phyloP scores from a whole-genome alignment of 139 green algal genomes.

The Tetraselmis chui region DNA sequence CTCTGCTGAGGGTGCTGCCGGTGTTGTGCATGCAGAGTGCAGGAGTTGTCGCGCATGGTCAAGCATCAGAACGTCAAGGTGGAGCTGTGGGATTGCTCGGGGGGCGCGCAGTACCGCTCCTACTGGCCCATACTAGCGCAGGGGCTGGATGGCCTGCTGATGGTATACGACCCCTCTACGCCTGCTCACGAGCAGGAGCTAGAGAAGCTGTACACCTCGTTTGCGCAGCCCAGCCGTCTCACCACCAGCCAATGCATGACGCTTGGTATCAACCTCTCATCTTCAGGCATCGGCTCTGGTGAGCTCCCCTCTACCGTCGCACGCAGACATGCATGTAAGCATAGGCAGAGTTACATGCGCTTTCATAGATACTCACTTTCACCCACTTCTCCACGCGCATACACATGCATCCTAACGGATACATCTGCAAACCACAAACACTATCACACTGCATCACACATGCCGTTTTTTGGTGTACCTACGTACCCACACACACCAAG shows the following conservation, averaged over 20 bases:
- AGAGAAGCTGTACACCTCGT: constrained; percentile 44
- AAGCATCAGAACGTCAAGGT: constrained; percentile 40
- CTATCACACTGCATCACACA: too few relatives aligned
- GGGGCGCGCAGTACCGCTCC: constrained; percentile 31
- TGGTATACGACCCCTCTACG: constrained; percentile 35
- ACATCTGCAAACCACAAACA: too few relatives aligned
- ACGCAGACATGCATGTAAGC: not conserved
- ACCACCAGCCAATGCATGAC: constrained; percentile 52
- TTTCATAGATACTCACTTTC: not conserved
- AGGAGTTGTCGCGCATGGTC: constrained; percentile 37
- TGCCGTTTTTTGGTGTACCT: too few relatives aligned
- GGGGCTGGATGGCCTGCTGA: constrained; percentile 44
- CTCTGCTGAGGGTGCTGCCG: not conserved
- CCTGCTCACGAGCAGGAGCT: constrained; percentile 45
- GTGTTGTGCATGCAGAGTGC: constrained; percentile 29
- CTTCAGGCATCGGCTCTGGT: not conserved
- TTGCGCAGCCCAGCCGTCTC: constrained; percentile 47
- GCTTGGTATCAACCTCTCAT: constrained; percentile 15
- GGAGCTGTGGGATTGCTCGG: constrained; percentile 50
- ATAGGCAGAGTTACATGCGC: not conserved
- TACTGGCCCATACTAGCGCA: constrained; percentile 41
- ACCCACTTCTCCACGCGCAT: too few relatives aligned
- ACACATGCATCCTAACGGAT: too few relatives aligned
- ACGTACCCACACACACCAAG: too few relatives aligned
- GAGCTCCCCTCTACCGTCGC: not conserved